Base-by-base conservation (phyloP, 2,329 filamentous ascomycete genomes). In the Fusarium coffeatum region DNA sequence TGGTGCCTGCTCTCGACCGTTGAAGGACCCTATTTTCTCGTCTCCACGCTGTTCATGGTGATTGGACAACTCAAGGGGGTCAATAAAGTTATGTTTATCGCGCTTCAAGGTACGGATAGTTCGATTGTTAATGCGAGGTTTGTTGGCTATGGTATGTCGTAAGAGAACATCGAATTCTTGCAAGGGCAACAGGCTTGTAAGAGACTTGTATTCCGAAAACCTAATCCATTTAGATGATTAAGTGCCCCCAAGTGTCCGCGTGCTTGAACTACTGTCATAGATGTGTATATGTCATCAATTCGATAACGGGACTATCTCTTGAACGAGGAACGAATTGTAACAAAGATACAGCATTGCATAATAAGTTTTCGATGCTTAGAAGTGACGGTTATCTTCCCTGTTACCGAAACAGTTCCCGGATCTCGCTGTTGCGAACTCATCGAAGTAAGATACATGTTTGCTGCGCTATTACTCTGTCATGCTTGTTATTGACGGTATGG, bases 381-480 rank as follows among this genome's bases (percentile, higher is more conserved):
- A 15, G 7, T 27, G 23, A 22, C 10, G 10, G 18, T 22, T 25
- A 16, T 28, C 15, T 12, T 34, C 5, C 18, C 16, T 41, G 16
- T 12, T 34, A 10, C 10, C n/a, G 20, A 40, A 42, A 20, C 7
- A 8, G 32, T n/a, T 20, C 15, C 34, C n/a, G 16, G 30, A 20
- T 30, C 22, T 20, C 22, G 37, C 37, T 55, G 25, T 57, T 55
- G n/a, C 32, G 60, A 34, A 48, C 48, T 51, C 15, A 42, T 56
- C 63, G 34, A 59, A 66, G 48, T 30, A 45, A 64, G 59, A 72
- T 56, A 58, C 72, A 59, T 72, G 60, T 41, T 64, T 55, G 55
- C 61, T 75, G 69, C 64, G 70, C 45, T 69, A 56, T 61, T 73
- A 56, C 54, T 62, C 49, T 48, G 40, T 37, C 59, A 66, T 72